Conservation (phyloP, 306 rosid species). For the Ochetophila trinervis region DNA sequence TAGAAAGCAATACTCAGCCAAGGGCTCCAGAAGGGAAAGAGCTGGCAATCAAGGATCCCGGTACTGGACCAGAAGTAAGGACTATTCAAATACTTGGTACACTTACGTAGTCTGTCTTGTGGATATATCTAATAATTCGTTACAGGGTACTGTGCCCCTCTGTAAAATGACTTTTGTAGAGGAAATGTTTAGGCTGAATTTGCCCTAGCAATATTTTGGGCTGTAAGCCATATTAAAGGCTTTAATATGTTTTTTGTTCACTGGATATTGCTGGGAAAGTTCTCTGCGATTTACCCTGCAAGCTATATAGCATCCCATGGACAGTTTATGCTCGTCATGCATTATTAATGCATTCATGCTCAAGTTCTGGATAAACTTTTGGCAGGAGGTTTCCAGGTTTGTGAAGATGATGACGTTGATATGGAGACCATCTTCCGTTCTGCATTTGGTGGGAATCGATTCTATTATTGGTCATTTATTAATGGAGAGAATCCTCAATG, state of each 20-base stretch:
- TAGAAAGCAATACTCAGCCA: slow-evolving; percentile 35
- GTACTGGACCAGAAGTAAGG: slow-evolving; percentile 40
- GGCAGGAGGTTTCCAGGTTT: slow-evolving; percentile 55
- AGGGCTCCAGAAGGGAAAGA: slow-evolving; percentile 33
- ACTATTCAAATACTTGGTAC: slow-evolving; percentile 5
- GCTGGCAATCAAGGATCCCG: slow-evolving; percentile 25
- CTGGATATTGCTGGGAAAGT: no score
- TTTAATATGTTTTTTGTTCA: no score
- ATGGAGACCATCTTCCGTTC: slow-evolving; percentile 54
- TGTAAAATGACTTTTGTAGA: no score
- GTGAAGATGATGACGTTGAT: slow-evolving; percentile 56
- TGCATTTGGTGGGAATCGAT: slow-evolving; percentile 57
- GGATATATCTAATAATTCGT: not conserved
- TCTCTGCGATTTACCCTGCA: not conserved
- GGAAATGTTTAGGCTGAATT: no score
- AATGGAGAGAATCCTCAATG: slow-evolving; percentile 64
- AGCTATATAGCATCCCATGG: slow-evolving; percentile 11
- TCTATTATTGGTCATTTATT: slow-evolving; percentile 59
- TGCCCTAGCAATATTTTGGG: no score
- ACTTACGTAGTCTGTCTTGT: not conserved
- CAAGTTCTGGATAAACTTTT: slow-evolving; percentile 15
- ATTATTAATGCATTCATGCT: slow-evolving; percentile 6
- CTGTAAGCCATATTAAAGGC: no score
- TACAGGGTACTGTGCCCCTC: not conserved
- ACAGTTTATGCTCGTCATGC: slow-evolving; percentile 8